These are phyloP conservation scores for Candida sakaeoensis DNA, from an alignment of 805 yeast species.

Conservation along the genomic window DNA sequence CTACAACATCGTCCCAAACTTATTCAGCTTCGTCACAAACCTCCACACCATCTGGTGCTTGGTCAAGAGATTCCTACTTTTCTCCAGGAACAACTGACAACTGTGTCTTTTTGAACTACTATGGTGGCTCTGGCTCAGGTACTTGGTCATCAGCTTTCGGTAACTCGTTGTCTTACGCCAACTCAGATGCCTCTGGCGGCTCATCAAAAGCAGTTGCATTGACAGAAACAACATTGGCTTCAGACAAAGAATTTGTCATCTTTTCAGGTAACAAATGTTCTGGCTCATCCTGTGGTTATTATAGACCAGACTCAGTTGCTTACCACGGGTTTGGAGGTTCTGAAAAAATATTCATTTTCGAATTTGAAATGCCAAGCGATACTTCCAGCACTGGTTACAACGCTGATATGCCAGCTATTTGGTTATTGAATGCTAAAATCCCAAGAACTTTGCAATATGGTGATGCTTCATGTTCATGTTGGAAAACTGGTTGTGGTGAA, in stretches of 20 bases:
- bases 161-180: conserved; percentile 84
- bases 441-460: conserved; percentile 98
- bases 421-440: conserved; percentile 92
- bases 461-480: conserved; percentile 80
- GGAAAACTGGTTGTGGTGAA: conserved; percentile 98
- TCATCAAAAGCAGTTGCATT: conserved; percentile 68
- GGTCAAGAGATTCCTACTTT: conserved; percentile 78
- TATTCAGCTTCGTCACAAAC: conserved; percentile 17
- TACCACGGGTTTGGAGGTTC: conserved; percentile 90
- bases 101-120: conserved; percentile 77
- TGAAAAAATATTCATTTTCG: conserved; percentile 83
- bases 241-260: conserved; percentile 78
- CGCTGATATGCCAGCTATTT: conserved; percentile 96
- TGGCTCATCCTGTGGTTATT: conserved; percentile 72
- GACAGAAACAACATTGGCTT: conserved; percentile 61
- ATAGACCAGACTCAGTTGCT: conserved; percentile 84
- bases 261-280: conserved; percentile 68
- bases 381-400: conserved; percentile 47
- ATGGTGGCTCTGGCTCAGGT: conserved; percentile 91
- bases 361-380: conserved; percentile 88
- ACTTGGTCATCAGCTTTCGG: conserved; percentile 84
- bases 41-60: conserved; percentile 43
- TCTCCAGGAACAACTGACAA: conserved; percentile 68
- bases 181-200: conserved; percentile 70
- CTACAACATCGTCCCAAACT: conserved; percentile 19